Evolutionary conservation across 176 grass and related monocot genomes (phyloP).

Genomic region (Avena eriantha): DNA sequence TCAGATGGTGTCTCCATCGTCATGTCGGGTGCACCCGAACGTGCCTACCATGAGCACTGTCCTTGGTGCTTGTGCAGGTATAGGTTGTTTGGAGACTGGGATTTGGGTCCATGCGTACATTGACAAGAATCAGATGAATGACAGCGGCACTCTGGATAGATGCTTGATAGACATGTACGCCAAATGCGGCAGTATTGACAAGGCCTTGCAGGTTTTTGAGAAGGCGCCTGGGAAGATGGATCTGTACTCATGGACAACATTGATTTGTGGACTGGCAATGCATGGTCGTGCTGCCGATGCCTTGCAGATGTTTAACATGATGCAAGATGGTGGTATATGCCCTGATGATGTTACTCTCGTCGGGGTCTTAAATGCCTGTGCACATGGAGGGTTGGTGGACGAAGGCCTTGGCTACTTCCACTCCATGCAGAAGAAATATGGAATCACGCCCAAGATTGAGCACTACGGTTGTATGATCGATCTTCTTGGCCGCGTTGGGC

Average conservation of each 20-base stretch:
- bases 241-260: slow-evolving; percentile 73
- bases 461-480: slow-evolving; percentile 86
- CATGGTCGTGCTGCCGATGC: slow-evolving; percentile 68
- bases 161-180: slow-evolving; percentile 78
- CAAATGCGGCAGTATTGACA: slow-evolving; percentile 77
- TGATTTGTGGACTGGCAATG: slow-evolving; percentile 79
- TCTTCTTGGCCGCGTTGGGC: slow-evolving; percentile 70
- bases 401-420: slow-evolving; percentile 63
- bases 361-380: slow-evolving; percentile 76
- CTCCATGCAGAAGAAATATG: slow-evolving; percentile 64
- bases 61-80: slow-evolving; percentile 59
- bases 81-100: slow-evolving; percentile 63
- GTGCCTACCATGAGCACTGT: slow-evolving; percentile 61
- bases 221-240: slow-evolving; percentile 60
- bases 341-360: slow-evolving; percentile 79
- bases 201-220: slow-evolving; percentile 72
- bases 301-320: slow-evolving; percentile 58
- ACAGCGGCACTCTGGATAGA: slow-evolving; percentile 48
- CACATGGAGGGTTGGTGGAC: slow-evolving; percentile 72
- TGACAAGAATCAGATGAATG: slow-evolving; percentile 53
- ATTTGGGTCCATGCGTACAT: slow-evolving; percentile 67
- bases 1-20: slow-evolving; percentile 57
- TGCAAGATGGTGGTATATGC: slow-evolving; percentile 52
- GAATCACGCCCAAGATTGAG: slow-evolving; percentile 58
- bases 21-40: slow-evolving; percentile 51